These are phyloP conservation scores for Tylopilus subfusipes DNA, from an alignment of 768 basidiomycete genomes.

Conservation along the genomic window DNA sequence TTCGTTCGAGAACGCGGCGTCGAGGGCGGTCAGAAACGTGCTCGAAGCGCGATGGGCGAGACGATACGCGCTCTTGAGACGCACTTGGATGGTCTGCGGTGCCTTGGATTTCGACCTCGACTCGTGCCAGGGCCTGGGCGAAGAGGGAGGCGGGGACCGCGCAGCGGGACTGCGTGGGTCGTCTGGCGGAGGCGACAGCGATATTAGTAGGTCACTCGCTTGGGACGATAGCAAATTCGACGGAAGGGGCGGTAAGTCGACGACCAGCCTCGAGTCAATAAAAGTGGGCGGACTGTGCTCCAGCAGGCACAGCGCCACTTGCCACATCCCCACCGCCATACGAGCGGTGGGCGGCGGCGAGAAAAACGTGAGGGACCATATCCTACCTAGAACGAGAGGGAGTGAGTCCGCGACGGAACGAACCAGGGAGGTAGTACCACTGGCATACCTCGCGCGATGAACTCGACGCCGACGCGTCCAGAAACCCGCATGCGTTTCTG, in stretches of 20 bases:
- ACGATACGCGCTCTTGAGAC: slow-evolving; percentile 25
- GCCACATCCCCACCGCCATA: slow-evolving; percentile 29
- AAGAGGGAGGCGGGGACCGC: background rate
- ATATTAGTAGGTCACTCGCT: slow-evolving; percentile 10
- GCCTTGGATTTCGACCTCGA: slow-evolving; percentile 8
- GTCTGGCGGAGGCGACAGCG: slow-evolving; percentile 1
- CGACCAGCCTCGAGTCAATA: slow-evolving; percentile 50
- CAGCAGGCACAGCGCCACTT: slow-evolving; percentile 47
- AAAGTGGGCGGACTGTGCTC: slow-evolving; percentile 58
- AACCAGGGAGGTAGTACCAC: too few species aligned
- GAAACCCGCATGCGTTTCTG: slow-evolving; percentile 70
- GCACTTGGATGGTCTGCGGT: slow-evolving; percentile 21
- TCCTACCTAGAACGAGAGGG: slow-evolving; percentile 14
- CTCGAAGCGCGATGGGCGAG: slow-evolving; percentile 26
- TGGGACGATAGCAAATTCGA: background rate
- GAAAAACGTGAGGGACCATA: slow-evolving; percentile 28
- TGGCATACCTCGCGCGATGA: slow-evolving; percentile 60
- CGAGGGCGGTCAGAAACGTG: background rate
- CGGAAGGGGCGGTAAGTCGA: slow-evolving; percentile 33
- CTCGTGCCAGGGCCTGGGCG: background rate
- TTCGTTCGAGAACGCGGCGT: slow-evolving; percentile 1
- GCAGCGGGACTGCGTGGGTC: background rate
- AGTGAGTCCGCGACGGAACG: too few species aligned
- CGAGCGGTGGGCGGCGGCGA: slow-evolving; percentile 7
- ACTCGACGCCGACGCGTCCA: slow-evolving; percentile 53